Evolutionary conservation across 2,329 filamentous ascomycete species (phyloP).

Genomic region (Zasmidium angulare): DNA sequence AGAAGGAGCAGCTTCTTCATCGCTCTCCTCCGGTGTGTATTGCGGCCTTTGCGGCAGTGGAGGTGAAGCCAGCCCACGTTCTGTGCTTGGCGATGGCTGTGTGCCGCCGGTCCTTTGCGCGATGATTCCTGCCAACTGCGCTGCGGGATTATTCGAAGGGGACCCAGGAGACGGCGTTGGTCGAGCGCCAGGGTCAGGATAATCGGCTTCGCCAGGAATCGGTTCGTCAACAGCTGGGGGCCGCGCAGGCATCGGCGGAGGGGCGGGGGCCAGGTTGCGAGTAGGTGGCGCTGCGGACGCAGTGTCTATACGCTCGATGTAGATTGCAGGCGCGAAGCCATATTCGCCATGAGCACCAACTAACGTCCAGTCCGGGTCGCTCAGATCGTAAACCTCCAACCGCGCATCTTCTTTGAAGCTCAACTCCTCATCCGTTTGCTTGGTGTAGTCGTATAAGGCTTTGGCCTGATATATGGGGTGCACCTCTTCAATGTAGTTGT

Average conservation of each 20-base stretch:
- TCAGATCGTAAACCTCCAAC: conserved; percentile 81
- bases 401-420: conserved; percentile 88
- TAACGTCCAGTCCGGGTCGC: conserved; percentile 95
- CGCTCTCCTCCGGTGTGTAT: conserved; percentile 66
- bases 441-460: conserved; percentile 96
- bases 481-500: conserved; percentile 91
- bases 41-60: conserved; percentile 56
- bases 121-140: conserved; percentile 57
- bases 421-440: conserved; percentile 96
- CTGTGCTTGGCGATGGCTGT: conserved; percentile 23
- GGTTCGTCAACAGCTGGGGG: conserved; percentile 37
- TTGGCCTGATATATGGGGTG: conserved; percentile 69
- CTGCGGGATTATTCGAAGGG: conserved; percentile 51
- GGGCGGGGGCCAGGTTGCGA: conserved; percentile 21
- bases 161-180: conserved; percentile 44
- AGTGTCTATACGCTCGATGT: conserved; percentile 71
- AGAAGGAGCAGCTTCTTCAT: conserved; percentile 62
- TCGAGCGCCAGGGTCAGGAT: conserved; percentile 45
- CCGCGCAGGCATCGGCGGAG: conserved; percentile 42
- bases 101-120: conserved; percentile 46
- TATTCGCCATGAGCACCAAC: conserved; percentile 82
- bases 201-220: conserved; percentile 42
- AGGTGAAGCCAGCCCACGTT: conserved; percentile 45
- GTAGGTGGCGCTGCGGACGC: conserved; percentile 44
- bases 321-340: conserved; percentile 94